Conservation (phyloP, 768 basidiomycete species). For the Podaxis carcinomalis region DNA sequence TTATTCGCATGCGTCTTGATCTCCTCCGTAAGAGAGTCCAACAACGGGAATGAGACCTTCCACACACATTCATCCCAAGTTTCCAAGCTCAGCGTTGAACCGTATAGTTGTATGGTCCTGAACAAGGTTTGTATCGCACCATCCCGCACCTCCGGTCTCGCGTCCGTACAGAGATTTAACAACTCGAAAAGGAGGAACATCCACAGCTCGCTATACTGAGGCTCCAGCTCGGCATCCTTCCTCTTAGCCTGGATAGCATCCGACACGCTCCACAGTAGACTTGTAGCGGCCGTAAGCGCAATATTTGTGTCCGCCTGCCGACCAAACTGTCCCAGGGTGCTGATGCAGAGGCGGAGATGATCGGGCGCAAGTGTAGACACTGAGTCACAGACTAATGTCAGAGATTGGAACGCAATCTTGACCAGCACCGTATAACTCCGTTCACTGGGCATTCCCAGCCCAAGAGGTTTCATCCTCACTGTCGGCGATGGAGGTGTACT, state of each 20-base stretch:
- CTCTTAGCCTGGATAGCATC: conserved; percentile 90
- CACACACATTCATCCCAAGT: conserved; percentile 93
- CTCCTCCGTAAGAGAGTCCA: conserved; percentile 62
- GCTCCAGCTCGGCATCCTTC: conserved; percentile 55
- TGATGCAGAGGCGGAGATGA: conserved; percentile 85
- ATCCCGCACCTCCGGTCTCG: conserved; percentile 83
- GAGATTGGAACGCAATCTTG: conserved; percentile 90
- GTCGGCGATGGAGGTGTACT: conserved; percentile 35
- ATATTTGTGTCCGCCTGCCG: conserved; percentile 95
- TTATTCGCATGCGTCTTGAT: conserved; percentile 38
- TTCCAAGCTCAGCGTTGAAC: conserved; percentile 72
- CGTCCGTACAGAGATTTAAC: conserved; percentile 76
- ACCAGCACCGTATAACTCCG: conserved; percentile 73
- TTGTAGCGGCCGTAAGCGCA: conserved; percentile 89
- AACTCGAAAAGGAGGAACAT: conserved; percentile 86
- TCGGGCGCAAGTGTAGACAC: conserved; percentile 75
- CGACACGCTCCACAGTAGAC: conserved; percentile 92
- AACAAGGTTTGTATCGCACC: conserved; percentile 96
- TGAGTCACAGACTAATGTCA: conserved; percentile 93
- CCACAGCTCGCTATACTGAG: conserved; percentile 86
- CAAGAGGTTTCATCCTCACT: conserved; percentile 37
- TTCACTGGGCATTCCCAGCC: conserved; percentile 55
- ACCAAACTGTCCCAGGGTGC: conserved; percentile 87
- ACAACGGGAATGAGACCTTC: conserved; percentile 83
- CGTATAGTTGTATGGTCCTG: conserved; percentile 91